Evolutionary conservation across 306 rosid genomes (phyloP), one percentile per base, ranked within the genome.

Genomic region (Lotus japonicus): DNA sequence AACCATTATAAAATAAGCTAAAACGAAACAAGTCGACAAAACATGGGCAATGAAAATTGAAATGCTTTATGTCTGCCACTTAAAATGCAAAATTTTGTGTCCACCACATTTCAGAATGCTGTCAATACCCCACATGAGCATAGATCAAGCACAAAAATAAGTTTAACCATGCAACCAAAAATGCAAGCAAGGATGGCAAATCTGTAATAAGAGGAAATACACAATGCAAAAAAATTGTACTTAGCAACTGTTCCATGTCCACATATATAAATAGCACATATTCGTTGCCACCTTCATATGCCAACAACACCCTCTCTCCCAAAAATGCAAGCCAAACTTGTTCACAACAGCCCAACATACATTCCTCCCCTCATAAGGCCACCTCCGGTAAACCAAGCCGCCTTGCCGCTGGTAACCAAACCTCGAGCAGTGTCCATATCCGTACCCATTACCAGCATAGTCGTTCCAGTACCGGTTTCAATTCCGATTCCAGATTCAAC

Each of bases 11-110:
- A 12, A 68, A 17, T 60, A 28, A 72, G 36, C 59, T 39, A 72
- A 38, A 42, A 44, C 50, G 44, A 58, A 72, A 49, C 56, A 75
- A 76, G n/a, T n/a, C n/a, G 74, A 51, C 72, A 73, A 59, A 53
- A 45, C 68, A 58, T 66, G 57, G 16, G 18, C 19, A 73, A 53
- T 16, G 31, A 44, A 67, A 41, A 66, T 55, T 42, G 11, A 70
- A 76, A 79, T 82, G 84, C 79, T 55, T 57, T 56, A 49, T 89
- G 91, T 85, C 91, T 85, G 91, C 94, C 94, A 84, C 79, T 82
- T 14, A 45, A 51, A 68, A 28, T 75, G 66, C 85, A 77, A 77
- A 71, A 36, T 51, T 66, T 64, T 28, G 33, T 81, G 85, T 64
- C 84, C 77, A 64, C 87, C 87, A 83, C 73, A 73, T 64, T 74